Conservation (phyloP, 306 rosid species). For the Glycine soja region DNA sequence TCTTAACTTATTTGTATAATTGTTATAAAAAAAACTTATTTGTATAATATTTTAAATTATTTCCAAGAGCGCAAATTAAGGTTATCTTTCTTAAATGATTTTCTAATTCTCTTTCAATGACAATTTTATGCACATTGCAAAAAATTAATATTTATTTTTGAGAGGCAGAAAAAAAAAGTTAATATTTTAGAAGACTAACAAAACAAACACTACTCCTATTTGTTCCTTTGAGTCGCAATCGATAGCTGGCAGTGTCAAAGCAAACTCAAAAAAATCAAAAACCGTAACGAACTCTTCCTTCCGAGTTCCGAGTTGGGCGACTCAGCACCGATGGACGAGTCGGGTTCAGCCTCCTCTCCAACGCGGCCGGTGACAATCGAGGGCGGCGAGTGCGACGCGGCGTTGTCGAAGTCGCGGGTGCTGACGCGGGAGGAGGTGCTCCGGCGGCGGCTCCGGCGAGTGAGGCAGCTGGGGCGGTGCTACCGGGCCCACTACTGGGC, state of each 20-base stretch:
- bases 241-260: neutral
- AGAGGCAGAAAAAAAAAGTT: no score
- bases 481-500: slow-evolving; percentile 66
- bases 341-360: neutral
- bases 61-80: no score
- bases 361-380: neutral
- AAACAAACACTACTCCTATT: no score
- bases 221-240: neutral
- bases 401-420: slow-evolving; percentile 19
- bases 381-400: slow-evolving; percentile 21
- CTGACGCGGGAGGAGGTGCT: slow-evolving; percentile 47
- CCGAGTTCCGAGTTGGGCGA: neutral
- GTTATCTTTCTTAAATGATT: no score
- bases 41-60: no score
- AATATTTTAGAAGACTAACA: no score
- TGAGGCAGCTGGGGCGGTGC: slow-evolving; percentile 41
- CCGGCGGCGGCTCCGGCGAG: slow-evolving; percentile 51
- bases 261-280: neutral
- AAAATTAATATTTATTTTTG: no score
- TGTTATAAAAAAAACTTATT: no score
- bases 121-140: no score
- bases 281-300: neutral
- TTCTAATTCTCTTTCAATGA: no score
- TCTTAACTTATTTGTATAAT: no score
- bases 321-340: neutral